A percentile compares a stretch with the other conserved stretches of the same genome.
These are phyloP conservation scores for Leptomonas pyrrhocoris DNA, from an alignment of 208 protist genomes.

Conservation along the genomic window DNA sequence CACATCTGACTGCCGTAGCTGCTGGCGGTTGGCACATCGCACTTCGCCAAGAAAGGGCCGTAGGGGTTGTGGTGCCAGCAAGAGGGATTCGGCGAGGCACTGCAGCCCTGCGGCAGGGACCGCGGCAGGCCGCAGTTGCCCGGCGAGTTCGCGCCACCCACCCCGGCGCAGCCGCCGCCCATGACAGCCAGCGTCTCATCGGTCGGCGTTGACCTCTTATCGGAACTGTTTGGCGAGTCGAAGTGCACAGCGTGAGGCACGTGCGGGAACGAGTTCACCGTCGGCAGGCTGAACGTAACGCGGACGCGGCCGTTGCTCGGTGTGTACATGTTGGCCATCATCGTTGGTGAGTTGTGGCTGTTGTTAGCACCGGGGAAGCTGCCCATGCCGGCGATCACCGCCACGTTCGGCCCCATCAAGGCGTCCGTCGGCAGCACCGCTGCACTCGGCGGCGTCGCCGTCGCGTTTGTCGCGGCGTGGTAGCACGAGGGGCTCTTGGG, in stretches of 20 bases:
- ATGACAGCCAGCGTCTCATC: conserved; percentile 18
- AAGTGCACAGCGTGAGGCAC: not conserved
- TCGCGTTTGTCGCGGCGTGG: conserved; percentile 2
- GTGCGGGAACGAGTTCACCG: not conserved
- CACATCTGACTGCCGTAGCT: conserved; percentile 3
- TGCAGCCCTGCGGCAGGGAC: conserved; percentile 20
- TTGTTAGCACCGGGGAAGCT: conserved; percentile 17
- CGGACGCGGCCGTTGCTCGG: conserved; percentile 19
- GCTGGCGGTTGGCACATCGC: conserved; percentile 9
- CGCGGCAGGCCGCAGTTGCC: conserved; percentile 13
- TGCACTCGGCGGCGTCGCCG: not conserved
- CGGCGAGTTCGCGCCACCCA: not conserved
- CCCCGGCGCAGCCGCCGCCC: not conserved
- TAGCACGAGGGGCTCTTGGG: conserved; percentile 14
- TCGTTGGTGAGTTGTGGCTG: conserved; percentile 4
- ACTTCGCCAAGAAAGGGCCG: conserved; percentile 11
- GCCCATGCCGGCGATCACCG: conserved; percentile 14
- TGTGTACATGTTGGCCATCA: not conserved
- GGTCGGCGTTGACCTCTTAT: conserved; percentile 20
- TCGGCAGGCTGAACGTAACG: conserved; percentile 27
- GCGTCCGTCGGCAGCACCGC: conserved; percentile 1
- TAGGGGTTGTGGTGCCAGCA: conserved; percentile 45
- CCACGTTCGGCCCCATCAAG: not conserved
- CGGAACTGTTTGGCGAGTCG: conserved; percentile 30
- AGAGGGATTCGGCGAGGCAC: conserved; percentile 13